Evolutionary conservation across 768 basidiomycete genomes (phyloP), one percentile per base, ranked within the genome.

Genomic region (Xanthoconium purpureum): DNA sequence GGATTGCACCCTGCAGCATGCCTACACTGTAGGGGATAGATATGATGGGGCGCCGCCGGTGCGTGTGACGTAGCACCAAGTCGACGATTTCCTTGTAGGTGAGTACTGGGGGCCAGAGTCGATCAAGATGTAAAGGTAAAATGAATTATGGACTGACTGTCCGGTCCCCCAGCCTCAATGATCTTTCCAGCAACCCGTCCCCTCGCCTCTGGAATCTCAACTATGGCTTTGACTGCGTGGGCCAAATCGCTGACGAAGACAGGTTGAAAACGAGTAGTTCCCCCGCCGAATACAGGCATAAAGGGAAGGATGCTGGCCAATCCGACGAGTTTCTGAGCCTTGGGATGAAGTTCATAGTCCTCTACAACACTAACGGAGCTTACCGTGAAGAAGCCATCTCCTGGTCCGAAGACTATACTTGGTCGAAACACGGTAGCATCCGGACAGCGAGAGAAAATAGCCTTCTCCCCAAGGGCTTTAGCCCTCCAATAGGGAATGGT

Each of bases 241-340:
- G 84, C 86, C 32, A 92, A 61, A 66, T 92, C 88, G 0, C 80
- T 84, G 1, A 83, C 87, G 63, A 83, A 89, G 12, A 89, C 83
- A 13, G 89, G 88, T 61, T 90, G 88, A 64, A 90, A 90, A 28
- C 72, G 76, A 7, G 85, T 74, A 11, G 60, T 69, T 2, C 89
- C 89, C n/a, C 84, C 84, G 10, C 81, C 85, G 63, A 89, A 90
- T 6, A 91, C 85, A n/a, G 88, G 89, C 29, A 90, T 69, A 66
- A 88, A 84, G 3, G 88, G 88, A 35, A 90, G 70, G 57, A 80
- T 74, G 48, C 74, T 75, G 1, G 85, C 80, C 30, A 91, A 68
- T 29, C 72, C 76, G 32, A 84, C 82, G 63, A 91, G 88, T 42
- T 84, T 76, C 87, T 89, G 59, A 14, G 20, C 20, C 15, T 24